A percentile compares a stretch with the other conserved stretches of the same genome.
Conservation (phyloP, 208 protist genomes). For the Leishmania aethiopica region DNA sequence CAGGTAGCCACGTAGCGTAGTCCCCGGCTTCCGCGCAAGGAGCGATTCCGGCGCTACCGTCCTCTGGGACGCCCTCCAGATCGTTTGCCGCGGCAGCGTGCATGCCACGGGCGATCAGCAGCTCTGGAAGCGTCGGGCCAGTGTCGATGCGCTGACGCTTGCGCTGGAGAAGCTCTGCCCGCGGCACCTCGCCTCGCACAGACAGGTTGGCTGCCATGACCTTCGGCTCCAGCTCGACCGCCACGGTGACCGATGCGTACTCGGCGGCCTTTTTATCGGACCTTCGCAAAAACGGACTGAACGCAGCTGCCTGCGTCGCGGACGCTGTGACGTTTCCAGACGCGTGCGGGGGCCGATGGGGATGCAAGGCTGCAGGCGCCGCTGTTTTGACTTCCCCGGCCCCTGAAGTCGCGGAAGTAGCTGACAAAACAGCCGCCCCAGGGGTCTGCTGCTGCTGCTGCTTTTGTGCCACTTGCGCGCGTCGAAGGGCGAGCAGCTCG, state of each 20-base stretch:
- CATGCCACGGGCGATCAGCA: slow-evolving; percentile 78
- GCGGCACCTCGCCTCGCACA: slow-evolving; percentile 80
- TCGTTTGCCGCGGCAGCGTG: not conserved
- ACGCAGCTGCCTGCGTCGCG: too few species aligned
- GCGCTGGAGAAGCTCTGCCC: slow-evolving; percentile 83
- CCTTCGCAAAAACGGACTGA: not conserved
- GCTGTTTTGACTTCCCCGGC: not conserved
- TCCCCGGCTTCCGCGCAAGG: slow-evolving; percentile 8
- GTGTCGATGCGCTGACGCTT: slow-evolving; percentile 71
- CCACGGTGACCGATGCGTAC: not conserved
- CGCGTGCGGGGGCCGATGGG: not conserved
- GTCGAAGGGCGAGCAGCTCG: slow-evolving; percentile 85
- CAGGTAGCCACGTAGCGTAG: slow-evolving; percentile 83
- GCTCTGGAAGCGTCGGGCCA: slow-evolving; percentile 43
- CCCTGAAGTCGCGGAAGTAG: not conserved
- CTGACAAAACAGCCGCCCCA: not conserved
- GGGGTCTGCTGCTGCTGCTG: not conserved
- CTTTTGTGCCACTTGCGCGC: slow-evolving; percentile 65
- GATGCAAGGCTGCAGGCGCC: not conserved
- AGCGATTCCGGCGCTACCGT: not conserved
- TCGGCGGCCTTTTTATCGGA: not conserved
- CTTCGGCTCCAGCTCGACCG: slow-evolving; percentile 79
- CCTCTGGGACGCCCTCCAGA: slow-evolving; percentile 3
- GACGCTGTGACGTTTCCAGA: not conserved
- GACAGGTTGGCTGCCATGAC: slow-evolving; percentile 82